phyloP scores from a whole-genome alignment of 2,329 filamentous ascomycete genomes.

The Truncatella angustata region DNA sequence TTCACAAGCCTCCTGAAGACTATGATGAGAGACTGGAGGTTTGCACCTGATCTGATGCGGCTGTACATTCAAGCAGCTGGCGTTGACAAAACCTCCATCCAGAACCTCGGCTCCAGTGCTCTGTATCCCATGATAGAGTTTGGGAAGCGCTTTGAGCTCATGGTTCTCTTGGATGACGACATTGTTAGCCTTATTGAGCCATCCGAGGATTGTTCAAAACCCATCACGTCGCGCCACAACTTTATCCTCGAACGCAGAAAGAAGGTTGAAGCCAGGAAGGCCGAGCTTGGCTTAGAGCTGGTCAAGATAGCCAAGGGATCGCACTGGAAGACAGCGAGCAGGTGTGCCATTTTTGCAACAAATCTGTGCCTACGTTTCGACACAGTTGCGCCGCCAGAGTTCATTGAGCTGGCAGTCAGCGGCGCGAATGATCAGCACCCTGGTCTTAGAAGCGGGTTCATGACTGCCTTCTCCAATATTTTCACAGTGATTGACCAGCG shows the following conservation, averaged over 20 bases:
- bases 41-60: slow-evolving; percentile 84
- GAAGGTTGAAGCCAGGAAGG: slow-evolving; percentile 81
- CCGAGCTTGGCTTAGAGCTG: slow-evolving; percentile 75
- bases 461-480: slow-evolving; percentile 70
- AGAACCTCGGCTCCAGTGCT: slow-evolving; percentile 78
- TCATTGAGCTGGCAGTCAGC: slow-evolving; percentile 78
- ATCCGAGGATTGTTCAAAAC: slow-evolving; percentile 56
- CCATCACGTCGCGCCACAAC: slow-evolving; percentile 65
- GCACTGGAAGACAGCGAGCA: slow-evolving; percentile 94
- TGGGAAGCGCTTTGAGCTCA: slow-evolving; percentile 80
- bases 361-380: slow-evolving; percentile 93
- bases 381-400: slow-evolving; percentile 74
- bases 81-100: slow-evolving; percentile 92
- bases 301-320: slow-evolving; percentile 73
- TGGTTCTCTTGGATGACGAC: slow-evolving; percentile 75
- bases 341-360: slow-evolving; percentile 86
- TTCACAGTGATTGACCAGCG: slow-evolving; percentile 88
- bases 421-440: slow-evolving; percentile 92
- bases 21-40: slow-evolving; percentile 88
- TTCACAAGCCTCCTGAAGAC: slow-evolving; percentile 89
- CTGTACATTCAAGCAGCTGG: slow-evolving; percentile 86
- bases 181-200: slow-evolving; percentile 73
- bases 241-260: slow-evolving; percentile 73
- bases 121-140: slow-evolving; percentile 89
- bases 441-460: slow-evolving; percentile 76